These are phyloP conservation scores for Sequoia sempervirens DNA, from an alignment of 75 land plant genomes.

Conservation along the genomic window DNA sequence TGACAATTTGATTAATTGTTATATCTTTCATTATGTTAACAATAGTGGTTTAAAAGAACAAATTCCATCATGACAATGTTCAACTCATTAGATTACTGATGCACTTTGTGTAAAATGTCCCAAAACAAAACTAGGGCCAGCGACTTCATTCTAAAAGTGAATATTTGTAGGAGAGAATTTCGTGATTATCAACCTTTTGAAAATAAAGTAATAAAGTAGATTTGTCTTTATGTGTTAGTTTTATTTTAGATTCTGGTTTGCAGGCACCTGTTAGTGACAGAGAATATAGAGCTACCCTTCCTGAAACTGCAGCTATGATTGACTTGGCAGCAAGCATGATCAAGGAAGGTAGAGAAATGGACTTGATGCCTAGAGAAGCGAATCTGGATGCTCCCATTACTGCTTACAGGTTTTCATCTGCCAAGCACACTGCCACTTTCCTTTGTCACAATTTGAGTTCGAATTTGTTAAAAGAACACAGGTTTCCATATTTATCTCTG, in stretches of 20 bases:
- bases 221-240: constrained; percentile 8
- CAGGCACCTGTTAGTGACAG: constrained; percentile 99
- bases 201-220: not conserved
- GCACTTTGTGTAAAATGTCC: not conserved
- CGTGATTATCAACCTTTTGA: not conserved
- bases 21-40: not conserved
- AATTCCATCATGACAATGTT: not conserved
- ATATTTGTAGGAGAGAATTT: not conserved
- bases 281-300: constrained; percentile 83
- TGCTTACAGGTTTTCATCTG: constrained; percentile 66
- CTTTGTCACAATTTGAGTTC: not conserved
- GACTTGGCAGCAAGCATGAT: constrained; percentile 93
- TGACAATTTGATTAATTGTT: not conserved
- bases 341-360: constrained; percentile 75
- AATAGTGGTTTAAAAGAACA: not conserved
- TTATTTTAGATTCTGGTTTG: constrained; percentile 4
- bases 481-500: not conserved
- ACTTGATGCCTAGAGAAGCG: constrained; percentile 91
- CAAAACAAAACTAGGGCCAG: not conserved
- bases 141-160: not conserved
- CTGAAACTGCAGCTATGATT: constrained; percentile 91
- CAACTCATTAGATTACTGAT: not conserved
- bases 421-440: not conserved
- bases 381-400: constrained; percentile 81
- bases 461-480: not conserved